Conservation (phyloP, 1,284 basidiomycete genomes). For the Cutaneotrichosporon cutaneum region DNA sequence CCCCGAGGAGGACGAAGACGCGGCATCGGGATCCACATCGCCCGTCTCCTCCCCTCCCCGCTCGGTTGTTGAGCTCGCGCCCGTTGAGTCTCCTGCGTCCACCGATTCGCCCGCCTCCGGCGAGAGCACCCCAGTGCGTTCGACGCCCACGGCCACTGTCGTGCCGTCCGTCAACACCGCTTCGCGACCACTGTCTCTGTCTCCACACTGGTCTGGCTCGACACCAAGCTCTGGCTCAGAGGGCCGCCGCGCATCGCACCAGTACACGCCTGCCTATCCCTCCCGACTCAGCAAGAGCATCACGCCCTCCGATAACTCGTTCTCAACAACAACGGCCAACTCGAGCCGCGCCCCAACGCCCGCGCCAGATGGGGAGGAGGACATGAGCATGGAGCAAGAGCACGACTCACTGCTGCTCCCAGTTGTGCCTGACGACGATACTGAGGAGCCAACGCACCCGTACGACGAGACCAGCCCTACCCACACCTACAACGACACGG, state of each 20-base stretch:
- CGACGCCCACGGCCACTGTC: not conserved
- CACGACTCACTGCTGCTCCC: constrained; percentile 1
- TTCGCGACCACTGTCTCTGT: constrained; percentile 1
- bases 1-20: constrained; percentile 1
- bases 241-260: constrained; percentile 38
- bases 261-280: constrained; percentile 48
- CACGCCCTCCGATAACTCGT: constrained; percentile 41
- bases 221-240: constrained; percentile 12
- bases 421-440: not conserved
- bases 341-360: constrained; percentile 12
- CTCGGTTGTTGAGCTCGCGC: not conserved
- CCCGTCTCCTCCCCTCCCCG: not conserved
- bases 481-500: not conserved
- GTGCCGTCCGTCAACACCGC: constrained; percentile 1
- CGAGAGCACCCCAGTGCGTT: not conserved
- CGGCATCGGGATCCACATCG: not conserved
- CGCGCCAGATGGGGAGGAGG: constrained; percentile 7
- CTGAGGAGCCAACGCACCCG: constrained; percentile 5
- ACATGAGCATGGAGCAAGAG: constrained; percentile 14
- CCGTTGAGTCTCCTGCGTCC: not conserved
- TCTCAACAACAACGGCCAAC: constrained; percentile 22
- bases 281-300: constrained; percentile 50
- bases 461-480: not conserved
- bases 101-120: not conserved
- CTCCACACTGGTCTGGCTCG: constrained; percentile 2